Evolutionary conservation across 257 asterid genomes (phyloP).

Genomic region (Nicotiana benthamiana): DNA sequence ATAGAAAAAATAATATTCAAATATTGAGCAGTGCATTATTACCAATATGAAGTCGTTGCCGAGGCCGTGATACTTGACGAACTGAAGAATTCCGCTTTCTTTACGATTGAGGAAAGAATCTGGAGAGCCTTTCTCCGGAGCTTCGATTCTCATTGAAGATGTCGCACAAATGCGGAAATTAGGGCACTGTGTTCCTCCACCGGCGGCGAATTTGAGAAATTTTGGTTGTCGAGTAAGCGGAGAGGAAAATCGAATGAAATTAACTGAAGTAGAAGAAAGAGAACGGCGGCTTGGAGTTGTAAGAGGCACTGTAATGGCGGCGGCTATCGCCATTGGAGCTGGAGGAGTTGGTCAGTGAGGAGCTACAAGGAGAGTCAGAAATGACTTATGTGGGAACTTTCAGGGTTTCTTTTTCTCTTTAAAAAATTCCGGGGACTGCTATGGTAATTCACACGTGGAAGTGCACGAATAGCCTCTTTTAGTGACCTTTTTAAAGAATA

Average conservation of each 20-base stretch:
- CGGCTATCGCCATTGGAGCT: conserved; percentile 41
- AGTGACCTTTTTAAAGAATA: too few species aligned
- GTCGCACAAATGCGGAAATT: conserved; percentile 22
- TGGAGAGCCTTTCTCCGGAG: conserved; percentile 29
- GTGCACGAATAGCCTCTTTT: too few species aligned
- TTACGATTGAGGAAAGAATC: conserved; percentile 40
- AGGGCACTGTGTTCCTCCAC: conserved; percentile 17
- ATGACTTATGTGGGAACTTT: too few species aligned
- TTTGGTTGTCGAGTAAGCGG: not conserved
- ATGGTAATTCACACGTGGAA: too few species aligned
- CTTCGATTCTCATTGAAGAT: conserved; percentile 34
- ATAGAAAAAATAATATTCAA: not conserved
- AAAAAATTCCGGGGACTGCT: too few species aligned
- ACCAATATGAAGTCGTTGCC: conserved; percentile 86
- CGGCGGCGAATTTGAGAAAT: conserved; percentile 10
- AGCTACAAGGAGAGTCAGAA: too few species aligned
- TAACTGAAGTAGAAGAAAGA: not conserved
- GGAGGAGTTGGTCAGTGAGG: not conserved
- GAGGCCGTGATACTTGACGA: conserved; percentile 80
- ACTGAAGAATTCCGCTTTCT: conserved; percentile 50
- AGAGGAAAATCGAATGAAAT: conserved; percentile 7
- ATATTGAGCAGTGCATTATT: not conserved
- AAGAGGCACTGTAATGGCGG: conserved; percentile 37
- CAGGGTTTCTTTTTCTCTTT: too few species aligned
- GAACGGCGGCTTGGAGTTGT: conserved; percentile 24